Base-by-base conservation (phyloP, 352 stramenopile species). In the Phytopythium oedochilum region DNA sequence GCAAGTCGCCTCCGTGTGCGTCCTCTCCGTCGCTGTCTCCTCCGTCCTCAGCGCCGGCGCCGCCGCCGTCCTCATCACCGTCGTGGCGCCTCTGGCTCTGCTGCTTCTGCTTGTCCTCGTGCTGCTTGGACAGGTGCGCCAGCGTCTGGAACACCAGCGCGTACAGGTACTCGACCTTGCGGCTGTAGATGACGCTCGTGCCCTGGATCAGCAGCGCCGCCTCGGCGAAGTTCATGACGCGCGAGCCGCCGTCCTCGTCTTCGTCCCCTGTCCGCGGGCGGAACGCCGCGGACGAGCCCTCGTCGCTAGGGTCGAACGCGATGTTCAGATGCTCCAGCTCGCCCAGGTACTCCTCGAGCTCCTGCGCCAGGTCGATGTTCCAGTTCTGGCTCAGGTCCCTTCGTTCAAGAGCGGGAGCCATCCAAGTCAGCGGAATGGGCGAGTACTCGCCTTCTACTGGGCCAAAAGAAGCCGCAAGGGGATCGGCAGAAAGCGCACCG, bases 141-240 rank as follows among this genome's bases (percentile, higher is more conserved):
- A 98, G 68, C 36, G 89, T 90, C 55, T 97, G 86, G 66, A 95
- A 96, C 48, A 97, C 91, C 2, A 98, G 73, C 34, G 83, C 78
- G 67, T 98, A 92, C 3, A 98, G 69, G 60, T 98, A 97, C 69
- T 98, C 92, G 35, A 98, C 92, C 65, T 98, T 98, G 60, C 92
- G 86, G 57, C 87, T 95, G 78, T 98, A 98, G 47, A 97, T 92
- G 76, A 96, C 73, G 18, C 78, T 90, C 45, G 92, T 96, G 50
- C 94, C 94, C 51, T 98, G 92, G 51, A 98, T 89, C 50, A 98
- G 75, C 39, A 98, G 66, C 40, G 94, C 94, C 0, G 94, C 94
- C 50, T 97, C 79, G 4, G 92, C 88, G 78, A 98, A 98, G 64
- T 98, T 97, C 59, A 96, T 89, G 31, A 81, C 61, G 12, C 56